Conservation (phyloP, 2,329 filamentous ascomycete species). For the Fusarium sambucinum region DNA sequence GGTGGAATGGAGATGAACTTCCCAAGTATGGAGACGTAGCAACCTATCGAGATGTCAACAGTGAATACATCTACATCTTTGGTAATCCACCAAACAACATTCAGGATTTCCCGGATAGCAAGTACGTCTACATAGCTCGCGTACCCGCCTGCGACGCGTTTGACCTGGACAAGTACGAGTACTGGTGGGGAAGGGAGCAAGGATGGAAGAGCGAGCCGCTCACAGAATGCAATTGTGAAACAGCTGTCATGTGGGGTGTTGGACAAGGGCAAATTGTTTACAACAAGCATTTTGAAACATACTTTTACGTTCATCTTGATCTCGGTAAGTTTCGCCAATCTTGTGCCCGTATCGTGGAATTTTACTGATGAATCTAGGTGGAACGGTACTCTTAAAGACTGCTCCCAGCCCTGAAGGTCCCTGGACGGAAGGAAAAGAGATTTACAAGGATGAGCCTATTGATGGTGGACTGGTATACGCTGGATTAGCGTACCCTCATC, state of each 20-base stretch:
- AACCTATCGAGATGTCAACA: constrained; percentile 54
- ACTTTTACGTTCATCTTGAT: constrained; percentile 53
- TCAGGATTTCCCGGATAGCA: constrained; percentile 40
- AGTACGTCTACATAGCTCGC: constrained; percentile 54
- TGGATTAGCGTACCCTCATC: constrained; percentile 54
- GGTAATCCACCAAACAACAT: constrained; percentile 54
- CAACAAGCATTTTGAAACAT: constrained; percentile 51
- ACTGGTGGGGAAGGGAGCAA: constrained; percentile 55
- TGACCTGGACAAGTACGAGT: constrained; percentile 54
- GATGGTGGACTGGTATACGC: constrained; percentile 52
- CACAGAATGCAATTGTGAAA: constrained; percentile 51
- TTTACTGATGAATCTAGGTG: constrained; percentile 7
- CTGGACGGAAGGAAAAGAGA: constrained; percentile 52
- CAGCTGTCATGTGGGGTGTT: constrained; percentile 54
- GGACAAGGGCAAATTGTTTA: constrained; percentile 57
- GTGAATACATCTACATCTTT: constrained; percentile 55
- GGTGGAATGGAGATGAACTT: constrained; percentile 51
- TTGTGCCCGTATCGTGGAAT: fast-evolving
- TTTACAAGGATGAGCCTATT: constrained; percentile 52
- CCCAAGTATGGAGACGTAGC: constrained; percentile 56
- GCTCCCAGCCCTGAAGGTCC: constrained; percentile 51
- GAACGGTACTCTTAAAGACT: constrained; percentile 27
- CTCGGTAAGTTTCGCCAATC: constrained; percentile 16
- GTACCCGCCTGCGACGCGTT: constrained; percentile 54
- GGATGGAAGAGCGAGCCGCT: constrained; percentile 54